Evolutionary conservation across 2,329 filamentous ascomycete species (phyloP), one percentile per base, ranked within the genome.

Genomic region (Pseudogymnoascus sp.): DNA sequence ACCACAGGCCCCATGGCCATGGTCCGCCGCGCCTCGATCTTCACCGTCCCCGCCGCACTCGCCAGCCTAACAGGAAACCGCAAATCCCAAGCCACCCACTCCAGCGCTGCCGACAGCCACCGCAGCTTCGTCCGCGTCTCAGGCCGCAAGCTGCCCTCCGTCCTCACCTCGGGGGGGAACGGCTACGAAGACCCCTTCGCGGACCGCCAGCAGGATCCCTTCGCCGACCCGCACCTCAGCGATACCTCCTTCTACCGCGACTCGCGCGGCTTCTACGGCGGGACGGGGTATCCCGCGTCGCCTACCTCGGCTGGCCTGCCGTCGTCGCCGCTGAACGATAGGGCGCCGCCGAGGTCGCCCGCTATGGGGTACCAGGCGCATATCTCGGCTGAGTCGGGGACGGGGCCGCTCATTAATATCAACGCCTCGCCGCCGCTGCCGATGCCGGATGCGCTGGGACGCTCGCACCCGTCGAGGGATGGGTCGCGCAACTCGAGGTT

Each of bases 81-180:
- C 71, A 65, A 60, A 68, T 67, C 69, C 72, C 66, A 59, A 70
- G 40, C 69, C 70, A 37, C 70, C 70, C 15, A 71, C 72, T 44
- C 40, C 40, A 44, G 19, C 40, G 11, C 40, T 1, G 40, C 40
- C 11, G 40, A 44, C 40, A 44, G 40, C 19, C 40, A 88, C 70
- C 77, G 78, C 65, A 83, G 85, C 0, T 89, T 89, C 71, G 83
- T 87, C 66, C 82, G 85, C 31, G 82, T 89, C 1, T 86, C 86
- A 5, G 86, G 86, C 65, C 81, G 81, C 69, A 88, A 88, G 69
- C 72, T 89, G 63, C 82, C 83, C 3, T 85, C 86, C 1, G 85
- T 88, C 9, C 74, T 88, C 38, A 79, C 84, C 64, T 78, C 78
- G 56, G 85, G 86, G 13, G 86, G 85, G 5, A 85, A 88, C 70